Evolutionary conservation across 371 early-diverging fungal genomes (phyloP).

Genomic region (Syncephalastrum sp.): DNA sequence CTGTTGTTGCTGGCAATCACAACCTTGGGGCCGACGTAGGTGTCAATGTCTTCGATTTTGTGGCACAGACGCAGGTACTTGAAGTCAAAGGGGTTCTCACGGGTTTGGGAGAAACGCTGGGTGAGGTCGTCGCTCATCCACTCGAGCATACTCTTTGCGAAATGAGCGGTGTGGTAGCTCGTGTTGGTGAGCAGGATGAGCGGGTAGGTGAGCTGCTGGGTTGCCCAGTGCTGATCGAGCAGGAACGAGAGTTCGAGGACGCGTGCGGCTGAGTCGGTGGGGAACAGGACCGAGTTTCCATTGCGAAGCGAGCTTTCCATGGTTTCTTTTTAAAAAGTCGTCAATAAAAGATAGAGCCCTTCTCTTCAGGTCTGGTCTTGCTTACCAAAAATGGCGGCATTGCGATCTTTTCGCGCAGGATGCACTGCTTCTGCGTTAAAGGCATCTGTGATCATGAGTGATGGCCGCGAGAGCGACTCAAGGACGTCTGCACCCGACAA

Average conservation of each 20-base stretch:
- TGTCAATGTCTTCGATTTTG: slow-evolving; percentile 70
- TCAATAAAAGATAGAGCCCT: neutral
- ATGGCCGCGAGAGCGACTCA: slow-evolving; percentile 75
- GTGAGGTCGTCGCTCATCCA: slow-evolving; percentile 94
- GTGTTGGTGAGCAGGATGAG: slow-evolving; percentile 79
- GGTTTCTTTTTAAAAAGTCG: slow-evolving; percentile 46
- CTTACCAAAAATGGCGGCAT: slow-evolving; percentile 70
- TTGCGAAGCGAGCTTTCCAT: slow-evolving; percentile 59
- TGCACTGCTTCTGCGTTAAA: slow-evolving; percentile 72
- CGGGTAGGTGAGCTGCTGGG: slow-evolving; percentile 64
- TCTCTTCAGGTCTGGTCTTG: neutral
- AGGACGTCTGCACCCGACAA: slow-evolving; percentile 71
- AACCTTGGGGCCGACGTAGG: slow-evolving; percentile 73
- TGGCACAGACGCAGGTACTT: slow-evolving; percentile 71
- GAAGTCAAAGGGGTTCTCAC: slow-evolving; percentile 91
- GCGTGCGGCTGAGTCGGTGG: slow-evolving; percentile 87
- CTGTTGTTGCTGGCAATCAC: slow-evolving; percentile 79
- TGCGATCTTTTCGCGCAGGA: slow-evolving; percentile 73
- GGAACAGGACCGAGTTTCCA: slow-evolving; percentile 86
- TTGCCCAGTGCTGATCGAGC: slow-evolving; percentile 84
- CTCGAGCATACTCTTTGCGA: slow-evolving; percentile 90
- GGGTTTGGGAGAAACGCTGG: slow-evolving; percentile 64
- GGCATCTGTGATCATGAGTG: slow-evolving; percentile 90
- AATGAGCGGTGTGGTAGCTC: slow-evolving; percentile 72
- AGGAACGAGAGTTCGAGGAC: slow-evolving; percentile 91